Evolutionary conservation across 2,329 filamentous ascomycete genomes (phyloP), one percentile per base, ranked within the genome.

Genomic region (Penicillium olsonii): DNA sequence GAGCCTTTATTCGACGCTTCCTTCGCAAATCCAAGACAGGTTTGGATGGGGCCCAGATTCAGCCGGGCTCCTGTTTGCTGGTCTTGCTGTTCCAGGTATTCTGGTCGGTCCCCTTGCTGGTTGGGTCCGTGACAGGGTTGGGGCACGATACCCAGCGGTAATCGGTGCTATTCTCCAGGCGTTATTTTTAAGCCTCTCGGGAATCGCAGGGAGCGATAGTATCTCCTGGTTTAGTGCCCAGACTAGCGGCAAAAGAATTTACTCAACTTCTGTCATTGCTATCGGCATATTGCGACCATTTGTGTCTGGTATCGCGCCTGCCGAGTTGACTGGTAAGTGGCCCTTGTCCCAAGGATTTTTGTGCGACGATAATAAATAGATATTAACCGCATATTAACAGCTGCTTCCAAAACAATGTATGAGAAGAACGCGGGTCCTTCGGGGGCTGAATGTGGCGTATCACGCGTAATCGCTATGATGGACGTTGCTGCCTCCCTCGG

Each of bases 1-100:
- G 5, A 56, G 56, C 20, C 60, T 61, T 41, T 40, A 60, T 38
- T 55, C 64, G 0, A 66, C 63, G 2, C 46, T 66, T 7, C 59
- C 64, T 11, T 34, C 62, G 1, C 60, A 66, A 17, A 44, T 63
- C 1, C 24, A 54, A 14, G 33, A 53, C 11, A 38, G 27, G 2
- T 66, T 66, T 46, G 46, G 48, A 3, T 67, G 62, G 61, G 56
- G 29, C 6, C 31, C 24, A 18, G 45, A 22, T 6, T 27, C 9
- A 3, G 12, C 24, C 24, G 48, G 52, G n/a, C 12, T 39, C 11
- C 17, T 51, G 8, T 54, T 54, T 40, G 18, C 37, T 2, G 4
- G 44, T 22, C 43, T 54, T 14, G 18, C 18, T 15, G 5, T 48
- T 7, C 52, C 47, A 7, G 20, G 10, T 27, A 15, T 51, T n/a